Evolutionary conservation across 2,329 filamentous ascomycete species (phyloP), one percentile per base, ranked within the genome.

Genomic region (Ceratocystis alfenasii): DNA sequence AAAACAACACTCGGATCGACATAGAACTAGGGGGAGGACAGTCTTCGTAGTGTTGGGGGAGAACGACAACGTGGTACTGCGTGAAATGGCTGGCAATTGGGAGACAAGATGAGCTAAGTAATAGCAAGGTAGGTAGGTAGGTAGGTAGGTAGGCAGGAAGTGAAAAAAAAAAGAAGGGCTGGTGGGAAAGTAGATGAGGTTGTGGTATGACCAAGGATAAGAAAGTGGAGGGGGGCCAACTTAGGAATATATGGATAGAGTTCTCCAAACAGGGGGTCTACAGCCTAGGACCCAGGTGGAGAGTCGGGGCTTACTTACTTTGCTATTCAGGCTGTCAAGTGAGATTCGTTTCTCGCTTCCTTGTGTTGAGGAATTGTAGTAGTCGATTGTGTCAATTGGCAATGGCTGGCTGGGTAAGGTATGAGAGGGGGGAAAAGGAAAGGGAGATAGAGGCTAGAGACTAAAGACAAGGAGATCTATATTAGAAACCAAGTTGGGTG

Each of bases 81-180:
- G 7, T 7, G 53, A 33, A 30, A 59, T 59, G 53, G 53, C 53
- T 59, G 53, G 53, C 53, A 33, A 59, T 20, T 41, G 53, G 25
- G 12, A 59, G 25, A 59, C 22, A 53, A 53, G 48, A 30, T 8
- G 25, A n/a, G 28, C 30, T 17, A 8, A 20, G 28, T 57, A 57
- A 57, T 30, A 57, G 28, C 22, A n/a, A 59, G 12, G 28, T 10
- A 59, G 53, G 33, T 10, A 59, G 53, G 33, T 12, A 59, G 53
- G 33, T 12, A 22, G n/a, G n/a, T n/a, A n/a, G 22, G 22, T 22
- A 25, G 25, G 28, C 28, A 25, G 25, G 25, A 59, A 30, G 48
- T 53, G 53, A 30, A 41, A 17, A 59, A 59, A 41, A 59, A 59
- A 12, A 59, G 53, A 59, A 59, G 53, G 53, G 53, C 53, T 59